phyloP scores from a whole-genome alignment of 768 basidiomycete species.

The Leccinum boreale region DNA sequence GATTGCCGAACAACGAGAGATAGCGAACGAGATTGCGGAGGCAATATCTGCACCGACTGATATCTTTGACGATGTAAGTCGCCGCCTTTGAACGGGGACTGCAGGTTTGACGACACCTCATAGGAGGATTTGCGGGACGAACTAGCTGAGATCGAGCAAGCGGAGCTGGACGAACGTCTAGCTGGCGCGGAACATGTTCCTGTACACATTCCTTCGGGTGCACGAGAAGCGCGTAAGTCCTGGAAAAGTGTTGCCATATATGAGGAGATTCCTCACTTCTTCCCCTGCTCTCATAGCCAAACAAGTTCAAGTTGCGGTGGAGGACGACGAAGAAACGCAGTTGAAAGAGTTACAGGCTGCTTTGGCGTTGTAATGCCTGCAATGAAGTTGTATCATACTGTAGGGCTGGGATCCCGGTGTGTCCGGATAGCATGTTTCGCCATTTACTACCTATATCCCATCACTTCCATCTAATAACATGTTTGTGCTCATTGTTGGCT shows the following conservation, averaged over 20 bases:
- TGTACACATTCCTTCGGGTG: conserved; percentile 70
- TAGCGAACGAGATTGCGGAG: conserved; percentile 90
- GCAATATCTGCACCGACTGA: conserved; percentile 72
- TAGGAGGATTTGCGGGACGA: conserved; percentile 80
- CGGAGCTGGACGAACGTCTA: conserved; percentile 80
- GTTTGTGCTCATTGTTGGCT: conserved; percentile 19
- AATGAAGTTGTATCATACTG: conserved; percentile 9
- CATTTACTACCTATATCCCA: conserved; percentile 36
- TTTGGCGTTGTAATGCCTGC: conserved; percentile 65
- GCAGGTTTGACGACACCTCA: neutral
- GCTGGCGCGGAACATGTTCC: conserved; percentile 88
- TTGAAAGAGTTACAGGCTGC: conserved; percentile 86
- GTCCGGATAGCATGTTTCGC: conserved; percentile 18
- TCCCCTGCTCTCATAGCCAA: conserved; percentile 18
- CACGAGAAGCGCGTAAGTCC: conserved; percentile 51
- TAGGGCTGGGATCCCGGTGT: conserved; percentile 1
- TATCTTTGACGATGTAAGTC: conserved; percentile 73
- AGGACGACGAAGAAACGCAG: conserved; percentile 91
- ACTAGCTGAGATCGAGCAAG: conserved; percentile 84
- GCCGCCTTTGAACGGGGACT: neutral
- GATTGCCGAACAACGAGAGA: conserved; percentile 86
- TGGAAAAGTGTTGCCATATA: neutral
- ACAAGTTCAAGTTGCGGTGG: conserved; percentile 45
- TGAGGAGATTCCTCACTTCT: conserved; percentile 3
- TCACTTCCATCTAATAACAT: conserved; percentile 27